phyloP scores from a whole-genome alignment of 257 asterid species.

The Solanum okadae region DNA sequence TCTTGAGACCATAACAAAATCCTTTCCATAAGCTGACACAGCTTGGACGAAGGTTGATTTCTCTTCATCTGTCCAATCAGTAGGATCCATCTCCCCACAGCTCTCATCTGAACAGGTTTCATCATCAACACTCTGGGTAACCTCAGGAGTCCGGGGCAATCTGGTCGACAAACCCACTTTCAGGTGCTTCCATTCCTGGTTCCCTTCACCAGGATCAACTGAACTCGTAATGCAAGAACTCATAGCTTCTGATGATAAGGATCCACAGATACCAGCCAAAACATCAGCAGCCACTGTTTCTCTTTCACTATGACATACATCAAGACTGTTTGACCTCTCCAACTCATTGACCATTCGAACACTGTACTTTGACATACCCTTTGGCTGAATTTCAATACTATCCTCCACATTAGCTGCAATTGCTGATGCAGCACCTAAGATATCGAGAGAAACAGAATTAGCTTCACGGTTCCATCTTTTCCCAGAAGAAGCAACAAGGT shows the following conservation, averaged over 20 bases:
- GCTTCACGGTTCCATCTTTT: constrained; percentile 72
- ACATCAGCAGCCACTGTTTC: constrained; percentile 95
- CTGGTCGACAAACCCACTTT: constrained; percentile 39
- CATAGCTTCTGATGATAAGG: constrained; percentile 93
- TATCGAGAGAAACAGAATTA: constrained; percentile 74
- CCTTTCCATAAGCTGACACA: constrained; percentile 65
- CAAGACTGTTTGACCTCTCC: constrained; percentile 46
- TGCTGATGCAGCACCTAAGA: constrained; percentile 73
- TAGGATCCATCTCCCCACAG: constrained; percentile 69
- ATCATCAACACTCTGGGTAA: constrained; percentile 54
- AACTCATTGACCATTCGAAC: constrained; percentile 30
- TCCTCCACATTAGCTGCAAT: constrained; percentile 52
- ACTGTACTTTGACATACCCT: constrained; percentile 29
- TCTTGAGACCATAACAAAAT: constrained; percentile 60
- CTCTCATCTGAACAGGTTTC: constrained; percentile 86
- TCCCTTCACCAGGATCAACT: constrained; percentile 60
- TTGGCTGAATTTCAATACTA: constrained; percentile 36
- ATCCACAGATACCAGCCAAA: constrained; percentile 93
- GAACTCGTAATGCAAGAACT: constrained; percentile 88
- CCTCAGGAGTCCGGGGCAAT: constrained; percentile 61
- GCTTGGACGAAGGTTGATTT: constrained; percentile 62
- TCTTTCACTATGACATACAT: constrained; percentile 42
- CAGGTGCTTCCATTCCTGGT: constrained; percentile 51
- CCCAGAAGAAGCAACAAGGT: constrained; percentile 71
- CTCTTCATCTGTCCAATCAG: constrained; percentile 95